A percentile compares a stretch with the other conserved stretches of the same genome.
phyloP scores from a whole-genome alignment of 768 basidiomycete species.

The Aureoboletus auriporus region DNA sequence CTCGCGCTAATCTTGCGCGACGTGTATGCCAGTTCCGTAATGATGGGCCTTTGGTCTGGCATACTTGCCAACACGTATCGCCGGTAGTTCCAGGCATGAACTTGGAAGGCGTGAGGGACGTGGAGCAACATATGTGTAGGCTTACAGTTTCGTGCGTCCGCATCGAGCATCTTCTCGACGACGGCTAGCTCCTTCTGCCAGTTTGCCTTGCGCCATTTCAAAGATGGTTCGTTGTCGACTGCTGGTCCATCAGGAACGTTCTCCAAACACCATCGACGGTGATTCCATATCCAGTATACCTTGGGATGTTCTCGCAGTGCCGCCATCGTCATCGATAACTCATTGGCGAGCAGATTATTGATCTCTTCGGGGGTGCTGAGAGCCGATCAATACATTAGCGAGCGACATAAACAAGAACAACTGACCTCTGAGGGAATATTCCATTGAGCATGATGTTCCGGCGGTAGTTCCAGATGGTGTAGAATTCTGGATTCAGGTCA shows the following conservation, averaged over 20 bases:
- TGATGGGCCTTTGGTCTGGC: conserved; percentile 51
- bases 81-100: conserved; percentile 93
- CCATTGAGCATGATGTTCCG: conserved; percentile 72
- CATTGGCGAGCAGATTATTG: conserved; percentile 62
- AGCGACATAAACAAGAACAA: not conserved
- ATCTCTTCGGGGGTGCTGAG: conserved; percentile 56
- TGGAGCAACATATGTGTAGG: not conserved
- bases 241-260: conserved; percentile 75
- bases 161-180: conserved; percentile 89
- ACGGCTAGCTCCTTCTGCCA: conserved; percentile 87
- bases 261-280: conserved; percentile 92
- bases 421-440: conserved; percentile 64
- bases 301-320: conserved; percentile 87
- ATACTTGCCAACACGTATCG: conserved; percentile 77
- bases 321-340: conserved; percentile 76
- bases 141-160: conserved; percentile 91
- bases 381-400: conserved; percentile 11
- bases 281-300: conserved; percentile 99
- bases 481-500: conserved; percentile 89
- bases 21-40: conserved; percentile 81
- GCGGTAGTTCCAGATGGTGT: conserved; percentile 95
- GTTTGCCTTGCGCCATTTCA: conserved; percentile 71
- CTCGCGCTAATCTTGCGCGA: conserved; percentile 87
- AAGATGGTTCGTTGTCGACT: conserved; percentile 35
- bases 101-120: conserved; percentile 39